Evolutionary conservation across 2,329 filamentous ascomycete species (phyloP).

Genomic region (Hirsutella minnesotensis): DNA sequence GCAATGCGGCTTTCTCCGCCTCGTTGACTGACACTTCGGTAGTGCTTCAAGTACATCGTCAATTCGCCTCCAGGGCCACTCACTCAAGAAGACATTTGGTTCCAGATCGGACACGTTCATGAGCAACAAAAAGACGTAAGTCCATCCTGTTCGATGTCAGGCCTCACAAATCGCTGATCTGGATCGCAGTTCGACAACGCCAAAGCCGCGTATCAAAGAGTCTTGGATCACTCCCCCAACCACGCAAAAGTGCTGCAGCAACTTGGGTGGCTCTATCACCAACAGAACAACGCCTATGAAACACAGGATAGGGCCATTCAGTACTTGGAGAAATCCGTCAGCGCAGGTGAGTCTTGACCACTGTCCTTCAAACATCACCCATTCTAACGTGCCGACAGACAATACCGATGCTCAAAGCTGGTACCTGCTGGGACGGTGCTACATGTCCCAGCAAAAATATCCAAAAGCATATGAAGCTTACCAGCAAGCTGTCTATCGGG

Average conservation of each 20-base stretch:
- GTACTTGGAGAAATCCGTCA: constrained; percentile 92
- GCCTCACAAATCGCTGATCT: constrained; percentile 21
- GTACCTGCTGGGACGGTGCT: constrained; percentile 94
- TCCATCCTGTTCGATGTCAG: not conserved
- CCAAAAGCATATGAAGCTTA: constrained; percentile 98
- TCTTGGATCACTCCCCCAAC: constrained; percentile 87
- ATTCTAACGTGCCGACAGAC: constrained; percentile 44
- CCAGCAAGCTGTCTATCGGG: constrained; percentile 95
- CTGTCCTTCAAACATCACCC: not conserved
- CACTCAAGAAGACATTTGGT: constrained; percentile 98
- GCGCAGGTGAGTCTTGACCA: constrained; percentile 50
- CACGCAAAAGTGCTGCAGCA: constrained; percentile 98
- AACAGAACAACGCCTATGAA: constrained; percentile 81
- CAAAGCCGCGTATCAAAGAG: constrained; percentile 82
- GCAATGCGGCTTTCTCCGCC: not conserved
- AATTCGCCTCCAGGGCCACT: constrained; percentile 81
- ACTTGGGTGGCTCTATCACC: constrained; percentile 93
- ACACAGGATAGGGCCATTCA: constrained; percentile 96
- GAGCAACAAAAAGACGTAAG: constrained; percentile 97
- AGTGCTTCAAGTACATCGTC: constrained; percentile 99
- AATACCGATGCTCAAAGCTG: constrained; percentile 94
- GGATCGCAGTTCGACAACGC: constrained; percentile 72
- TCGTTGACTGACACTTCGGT: not conserved
- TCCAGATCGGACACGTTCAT: constrained; percentile 97
- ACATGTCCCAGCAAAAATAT: constrained; percentile 99